A percentile compares a stretch with the other conserved stretches of the same genome.
phyloP scores from a whole-genome alignment of 345 rosid genomes.

The Cochlearia excelsa region DNA sequence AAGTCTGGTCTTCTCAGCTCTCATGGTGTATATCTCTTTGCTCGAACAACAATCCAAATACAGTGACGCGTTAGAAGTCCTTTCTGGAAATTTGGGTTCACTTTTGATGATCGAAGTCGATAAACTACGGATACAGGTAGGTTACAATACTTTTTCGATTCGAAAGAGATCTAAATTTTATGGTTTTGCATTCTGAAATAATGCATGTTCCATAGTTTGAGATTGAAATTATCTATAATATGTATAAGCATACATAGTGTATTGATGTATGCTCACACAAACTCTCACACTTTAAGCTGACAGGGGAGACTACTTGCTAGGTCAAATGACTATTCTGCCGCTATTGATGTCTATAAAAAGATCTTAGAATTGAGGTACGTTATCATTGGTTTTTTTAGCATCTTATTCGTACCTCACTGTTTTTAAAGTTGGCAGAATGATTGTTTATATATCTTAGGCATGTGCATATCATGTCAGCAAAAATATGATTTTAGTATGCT shows the following conservation, averaged over 20 bases:
- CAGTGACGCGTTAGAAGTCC: conserved; percentile 74
- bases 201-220: not conserved
- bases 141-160: conserved; percentile 33
- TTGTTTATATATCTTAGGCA: conserved; percentile 4
- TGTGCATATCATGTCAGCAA: conserved; percentile 19
- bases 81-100: conserved; percentile 81
- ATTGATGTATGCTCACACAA: conserved; percentile 16
- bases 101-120: conserved; percentile 87
- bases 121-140: conserved; percentile 85
- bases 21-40: conserved; percentile 81
- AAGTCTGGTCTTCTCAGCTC: conserved; percentile 55
- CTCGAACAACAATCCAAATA: conserved; percentile 85
- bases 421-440: conserved; percentile 1
- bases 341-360: conserved; percentile 59
- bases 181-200: conserved; percentile 3
- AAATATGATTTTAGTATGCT: conserved; percentile 1
- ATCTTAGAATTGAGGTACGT: conserved; percentile 77
- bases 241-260: conserved; percentile 3
- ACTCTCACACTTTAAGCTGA: conserved; percentile 80
- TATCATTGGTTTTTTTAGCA: conserved; percentile 5
- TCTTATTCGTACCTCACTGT: not conserved
- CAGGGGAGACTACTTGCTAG: conserved; percentile 66
- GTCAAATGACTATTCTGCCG: conserved; percentile 67
- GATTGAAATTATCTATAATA: not conserved
- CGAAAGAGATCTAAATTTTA: not conserved